Percentiles rank a stretch among this genome's conserved stretches.
Evolutionary conservation across 2,329 filamentous ascomycete genomes (phyloP).

Genomic region (Raffaelea arxii): DNA sequence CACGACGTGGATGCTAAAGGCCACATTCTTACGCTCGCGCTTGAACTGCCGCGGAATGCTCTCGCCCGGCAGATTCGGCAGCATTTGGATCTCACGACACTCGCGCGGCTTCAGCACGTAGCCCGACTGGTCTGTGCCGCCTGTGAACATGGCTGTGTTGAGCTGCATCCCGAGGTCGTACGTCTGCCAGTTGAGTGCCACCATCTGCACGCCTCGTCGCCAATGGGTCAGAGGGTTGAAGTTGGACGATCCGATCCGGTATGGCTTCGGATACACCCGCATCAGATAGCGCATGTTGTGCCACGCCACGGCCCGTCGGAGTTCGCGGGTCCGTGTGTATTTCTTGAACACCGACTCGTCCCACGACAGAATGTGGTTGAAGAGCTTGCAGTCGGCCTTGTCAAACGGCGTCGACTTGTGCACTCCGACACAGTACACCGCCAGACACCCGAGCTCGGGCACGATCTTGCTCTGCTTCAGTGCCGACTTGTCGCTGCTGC

Average conservation of each 20-base stretch:
- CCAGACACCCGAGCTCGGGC: constrained; percentile 72
- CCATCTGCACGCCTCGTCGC: constrained; percentile 96
- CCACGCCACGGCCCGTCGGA: constrained; percentile 68
- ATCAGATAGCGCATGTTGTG: constrained; percentile 91
- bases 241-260: constrained; percentile 78
- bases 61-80: constrained; percentile 41
- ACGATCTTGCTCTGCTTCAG: constrained; percentile 76
- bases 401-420: constrained; percentile 73
- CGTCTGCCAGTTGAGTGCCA: constrained; percentile 95
- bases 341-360: constrained; percentile 81
- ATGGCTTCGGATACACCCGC: constrained; percentile 82
- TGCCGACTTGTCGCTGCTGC: constrained; percentile 43
- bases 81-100: constrained; percentile 61
- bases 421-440: constrained; percentile 63
- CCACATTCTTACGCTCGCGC: constrained; percentile 70
- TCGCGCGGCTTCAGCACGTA: constrained; percentile 91
- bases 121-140: constrained; percentile 74
- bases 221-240: constrained; percentile 92
- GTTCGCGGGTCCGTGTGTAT: constrained; percentile 64
- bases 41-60: constrained; percentile 43
- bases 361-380: constrained; percentile 94
- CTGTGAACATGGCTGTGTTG: constrained; percentile 96
- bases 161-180: constrained; percentile 93
- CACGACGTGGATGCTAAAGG: constrained; percentile 78
- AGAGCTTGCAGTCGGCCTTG: constrained; percentile 67